These are phyloP conservation scores for Pneumocystis jirovecii DNA, from an alignment of 1,139 yeast species.

Conservation along the genomic window DNA sequence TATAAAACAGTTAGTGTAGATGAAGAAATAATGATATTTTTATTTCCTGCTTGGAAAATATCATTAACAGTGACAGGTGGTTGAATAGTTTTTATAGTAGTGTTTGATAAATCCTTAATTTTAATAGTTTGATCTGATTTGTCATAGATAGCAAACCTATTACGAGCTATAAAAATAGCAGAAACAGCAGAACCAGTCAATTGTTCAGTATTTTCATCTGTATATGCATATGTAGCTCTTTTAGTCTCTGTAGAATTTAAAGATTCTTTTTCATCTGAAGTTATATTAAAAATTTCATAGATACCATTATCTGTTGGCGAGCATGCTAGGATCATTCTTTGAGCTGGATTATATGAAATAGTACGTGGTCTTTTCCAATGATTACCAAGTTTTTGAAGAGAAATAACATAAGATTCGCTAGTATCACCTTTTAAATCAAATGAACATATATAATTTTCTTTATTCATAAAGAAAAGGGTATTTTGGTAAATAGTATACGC, in stretches of 20 bases:
- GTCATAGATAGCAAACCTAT: constrained; percentile 73
- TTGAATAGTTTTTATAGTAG: constrained; percentile 65
- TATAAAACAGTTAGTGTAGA: constrained; percentile 57
- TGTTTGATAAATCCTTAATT: constrained; percentile 69
- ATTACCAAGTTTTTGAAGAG: constrained; percentile 71
- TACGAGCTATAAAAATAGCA: constrained; percentile 85
- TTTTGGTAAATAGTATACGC: constrained; percentile 63
- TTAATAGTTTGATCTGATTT: constrained; percentile 52
- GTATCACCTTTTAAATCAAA: constrained; percentile 48
- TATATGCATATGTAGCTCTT: neutral
- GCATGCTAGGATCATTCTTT: constrained; percentile 53
- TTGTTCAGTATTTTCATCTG: constrained; percentile 57
- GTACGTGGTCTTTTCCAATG: constrained; percentile 77
- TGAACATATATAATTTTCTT: constrained; percentile 72
- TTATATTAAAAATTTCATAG: neutral
- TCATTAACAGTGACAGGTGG: constrained; percentile 60
- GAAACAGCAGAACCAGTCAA: constrained; percentile 69
- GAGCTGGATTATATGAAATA: constrained; percentile 83
- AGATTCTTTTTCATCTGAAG: neutral
- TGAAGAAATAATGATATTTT: constrained; percentile 64
- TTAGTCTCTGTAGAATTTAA: neutral
- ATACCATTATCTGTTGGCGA: constrained; percentile 29
- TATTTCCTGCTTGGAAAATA: constrained; percentile 62
- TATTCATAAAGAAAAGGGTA: constrained; percentile 58
- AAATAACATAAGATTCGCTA: constrained; percentile 51